phyloP scores from a whole-genome alignment of 345 rosid genomes.

The Linum usitatissimum region DNA sequence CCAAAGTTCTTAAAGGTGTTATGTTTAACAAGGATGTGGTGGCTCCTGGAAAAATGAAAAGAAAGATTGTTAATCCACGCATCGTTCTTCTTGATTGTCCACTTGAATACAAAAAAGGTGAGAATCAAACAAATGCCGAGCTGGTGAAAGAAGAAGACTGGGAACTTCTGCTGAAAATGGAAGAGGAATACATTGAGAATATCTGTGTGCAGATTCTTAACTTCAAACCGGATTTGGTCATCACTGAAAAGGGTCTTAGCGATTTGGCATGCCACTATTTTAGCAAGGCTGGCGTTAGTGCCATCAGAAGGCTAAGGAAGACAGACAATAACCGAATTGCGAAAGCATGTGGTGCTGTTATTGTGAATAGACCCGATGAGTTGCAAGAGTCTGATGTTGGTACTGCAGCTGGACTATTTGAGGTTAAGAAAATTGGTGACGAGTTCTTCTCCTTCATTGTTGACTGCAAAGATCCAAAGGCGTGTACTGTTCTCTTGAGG shows the following conservation, averaged over 20 bases:
- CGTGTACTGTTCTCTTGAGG: slow-evolving; percentile 83
- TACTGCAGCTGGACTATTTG: slow-evolving; percentile 87
- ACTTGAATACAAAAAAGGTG: slow-evolving; percentile 98
- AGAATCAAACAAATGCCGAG: slow-evolving; percentile 96
- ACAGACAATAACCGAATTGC: slow-evolving; percentile 89
- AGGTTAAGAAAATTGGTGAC: slow-evolving; percentile 91
- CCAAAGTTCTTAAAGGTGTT: slow-evolving; percentile 83
- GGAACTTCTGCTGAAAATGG: slow-evolving; percentile 74
- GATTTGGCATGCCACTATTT: slow-evolving; percentile 90
- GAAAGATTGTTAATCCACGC: slow-evolving; percentile 78
- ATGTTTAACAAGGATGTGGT: slow-evolving; percentile 93
- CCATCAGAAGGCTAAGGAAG: slow-evolving; percentile 90
- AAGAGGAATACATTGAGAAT: slow-evolving; percentile 83
- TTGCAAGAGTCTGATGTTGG: slow-evolving; percentile 96
- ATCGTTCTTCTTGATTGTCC: slow-evolving; percentile 85
- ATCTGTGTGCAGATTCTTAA: slow-evolving; percentile 73
- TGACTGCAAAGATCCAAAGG: slow-evolving; percentile 91
- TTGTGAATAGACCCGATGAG: slow-evolving; percentile 91
- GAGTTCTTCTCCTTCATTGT: slow-evolving; percentile 83
- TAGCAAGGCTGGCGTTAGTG: slow-evolving; percentile 92
- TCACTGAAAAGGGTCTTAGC: slow-evolving; percentile 96
- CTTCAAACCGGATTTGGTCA: slow-evolving; percentile 81
- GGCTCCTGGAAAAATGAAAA: slow-evolving; percentile 92
- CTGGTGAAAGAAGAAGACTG: slow-evolving; percentile 88
- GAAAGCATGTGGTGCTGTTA: slow-evolving; percentile 89